Conservation (phyloP, 2,329 filamentous ascomycete species). For the Aspergillus ochraceoroseus region DNA sequence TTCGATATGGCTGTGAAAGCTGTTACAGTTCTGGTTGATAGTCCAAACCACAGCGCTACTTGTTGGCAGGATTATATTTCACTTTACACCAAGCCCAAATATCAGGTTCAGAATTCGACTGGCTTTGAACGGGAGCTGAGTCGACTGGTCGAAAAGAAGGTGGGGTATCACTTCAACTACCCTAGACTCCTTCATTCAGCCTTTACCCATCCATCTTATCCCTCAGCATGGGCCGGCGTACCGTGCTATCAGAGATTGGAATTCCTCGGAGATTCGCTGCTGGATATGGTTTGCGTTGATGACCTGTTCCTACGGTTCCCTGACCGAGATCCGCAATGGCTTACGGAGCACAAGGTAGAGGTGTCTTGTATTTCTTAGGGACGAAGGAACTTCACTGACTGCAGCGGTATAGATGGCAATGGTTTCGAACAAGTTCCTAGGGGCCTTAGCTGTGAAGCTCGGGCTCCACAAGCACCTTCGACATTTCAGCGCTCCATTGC, state of each 20-base stretch:
- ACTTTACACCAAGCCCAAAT: constrained; percentile 64
- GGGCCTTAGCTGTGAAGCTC: constrained; percentile 71
- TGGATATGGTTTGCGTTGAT: constrained; percentile 81
- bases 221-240: constrained; percentile 67
- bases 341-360: constrained; percentile 90
- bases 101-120: constrained; percentile 60
- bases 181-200: constrained; percentile 75
- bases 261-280: constrained; percentile 82
- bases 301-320: constrained; percentile 74
- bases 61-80: constrained; percentile 68
- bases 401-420: constrained; percentile 68
- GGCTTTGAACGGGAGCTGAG: constrained; percentile 66
- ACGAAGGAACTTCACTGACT: constrained; percentile 10
- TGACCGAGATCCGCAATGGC: constrained; percentile 82
- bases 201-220: constrained; percentile 82
- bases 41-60: constrained; percentile 63
- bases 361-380: neutral
- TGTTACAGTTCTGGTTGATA: constrained; percentile 58
- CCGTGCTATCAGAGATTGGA: constrained; percentile 88
- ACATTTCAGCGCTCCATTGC: constrained; percentile 38
- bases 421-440: constrained; percentile 93
- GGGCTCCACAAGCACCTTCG: constrained; percentile 70
- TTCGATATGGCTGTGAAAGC: constrained; percentile 60
- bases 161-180: constrained; percentile 65
- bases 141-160: constrained; percentile 55